Conservation (phyloP, 1,284 basidiomycete species). For the Ganoderma lucidum region DNA sequence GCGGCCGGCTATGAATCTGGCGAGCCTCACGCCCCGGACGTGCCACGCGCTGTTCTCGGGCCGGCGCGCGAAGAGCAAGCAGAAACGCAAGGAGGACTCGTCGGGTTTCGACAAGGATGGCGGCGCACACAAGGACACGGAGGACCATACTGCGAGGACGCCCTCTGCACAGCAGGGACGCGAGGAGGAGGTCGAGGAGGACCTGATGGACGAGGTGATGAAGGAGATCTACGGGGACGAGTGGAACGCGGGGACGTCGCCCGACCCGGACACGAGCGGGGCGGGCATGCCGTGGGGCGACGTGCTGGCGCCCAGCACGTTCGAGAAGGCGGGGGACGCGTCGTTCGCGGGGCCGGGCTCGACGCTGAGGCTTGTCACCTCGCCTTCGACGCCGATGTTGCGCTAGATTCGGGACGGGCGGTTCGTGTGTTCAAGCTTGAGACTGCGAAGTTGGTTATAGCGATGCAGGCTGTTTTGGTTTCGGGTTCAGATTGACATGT, state of each 20-base stretch:
- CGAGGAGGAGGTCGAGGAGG: slow-evolving; percentile 35
- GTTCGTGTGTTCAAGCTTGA: neutral
- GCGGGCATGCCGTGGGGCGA: slow-evolving; percentile 31
- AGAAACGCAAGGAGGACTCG: slow-evolving; percentile 19
- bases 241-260: slow-evolving; percentile 34
- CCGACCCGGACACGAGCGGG: slow-evolving; percentile 14
- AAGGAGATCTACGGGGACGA: slow-evolving; percentile 39
- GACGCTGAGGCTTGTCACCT: slow-evolving; percentile 35
- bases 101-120: slow-evolving; percentile 12
- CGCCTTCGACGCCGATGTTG: slow-evolving; percentile 31
- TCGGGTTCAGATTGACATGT: neutral
- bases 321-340: slow-evolving; percentile 30
- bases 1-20: slow-evolving; percentile 30
- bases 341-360: slow-evolving; percentile 35
- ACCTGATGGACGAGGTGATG: slow-evolving; percentile 42
- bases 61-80: slow-evolving; percentile 22
- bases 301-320: slow-evolving; percentile 18
- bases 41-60: slow-evolving; percentile 37
- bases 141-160: neutral
- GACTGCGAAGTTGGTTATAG: neutral
- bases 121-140: neutral
- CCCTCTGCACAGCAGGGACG: slow-evolving; percentile 9
- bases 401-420: neutral
- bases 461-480: neutral
- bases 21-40: slow-evolving; percentile 36